These are phyloP conservation scores for Daldinia sp. DNA, from an alignment of 2,329 filamentous ascomycete genomes.

Conservation along the genomic window DNA sequence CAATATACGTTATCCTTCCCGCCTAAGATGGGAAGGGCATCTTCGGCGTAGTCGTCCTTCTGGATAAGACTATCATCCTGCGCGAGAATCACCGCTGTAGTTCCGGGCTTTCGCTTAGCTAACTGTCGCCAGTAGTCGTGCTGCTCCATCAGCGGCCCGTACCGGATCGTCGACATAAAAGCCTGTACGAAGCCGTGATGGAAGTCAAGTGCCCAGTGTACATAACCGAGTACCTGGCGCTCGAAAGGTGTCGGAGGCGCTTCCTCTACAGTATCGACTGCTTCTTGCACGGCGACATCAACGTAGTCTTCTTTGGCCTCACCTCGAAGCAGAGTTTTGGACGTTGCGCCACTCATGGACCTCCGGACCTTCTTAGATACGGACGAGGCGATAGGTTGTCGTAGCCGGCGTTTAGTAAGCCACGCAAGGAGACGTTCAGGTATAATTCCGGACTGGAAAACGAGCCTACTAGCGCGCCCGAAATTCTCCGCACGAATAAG, in stretches of 20 bases:
- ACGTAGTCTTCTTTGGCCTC: slow-evolving; percentile 48
- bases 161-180: slow-evolving; percentile 65
- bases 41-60: slow-evolving; percentile 56
- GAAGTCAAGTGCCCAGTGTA: slow-evolving; percentile 65
- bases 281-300: slow-evolving; percentile 55
- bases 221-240: slow-evolving; percentile 57
- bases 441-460: slow-evolving; percentile 64
- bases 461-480: slow-evolving; percentile 56
- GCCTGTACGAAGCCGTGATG: slow-evolving; percentile 67
- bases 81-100: slow-evolving; percentile 62
- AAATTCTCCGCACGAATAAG: slow-evolving; percentile 69
- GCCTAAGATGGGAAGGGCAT: slow-evolving; percentile 60
- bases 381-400: slow-evolving; percentile 57
- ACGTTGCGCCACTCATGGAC: slow-evolving; percentile 27
- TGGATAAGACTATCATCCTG: slow-evolving; percentile 61
- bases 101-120: slow-evolving; percentile 51
- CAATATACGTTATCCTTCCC: slow-evolving; percentile 59
- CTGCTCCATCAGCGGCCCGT: slow-evolving; percentile 63
- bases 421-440: slow-evolving; percentile 60
- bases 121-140: slow-evolving; percentile 60
- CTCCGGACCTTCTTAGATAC: slow-evolving; percentile 42
- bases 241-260: slow-evolving; percentile 52
- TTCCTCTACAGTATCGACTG: slow-evolving; percentile 43
- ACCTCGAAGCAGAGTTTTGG: slow-evolving; percentile 29
- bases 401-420: slow-evolving; percentile 58